These are phyloP conservation scores for Imleria badia DNA, from an alignment of 768 basidiomycete species.

Conservation along the genomic window DNA sequence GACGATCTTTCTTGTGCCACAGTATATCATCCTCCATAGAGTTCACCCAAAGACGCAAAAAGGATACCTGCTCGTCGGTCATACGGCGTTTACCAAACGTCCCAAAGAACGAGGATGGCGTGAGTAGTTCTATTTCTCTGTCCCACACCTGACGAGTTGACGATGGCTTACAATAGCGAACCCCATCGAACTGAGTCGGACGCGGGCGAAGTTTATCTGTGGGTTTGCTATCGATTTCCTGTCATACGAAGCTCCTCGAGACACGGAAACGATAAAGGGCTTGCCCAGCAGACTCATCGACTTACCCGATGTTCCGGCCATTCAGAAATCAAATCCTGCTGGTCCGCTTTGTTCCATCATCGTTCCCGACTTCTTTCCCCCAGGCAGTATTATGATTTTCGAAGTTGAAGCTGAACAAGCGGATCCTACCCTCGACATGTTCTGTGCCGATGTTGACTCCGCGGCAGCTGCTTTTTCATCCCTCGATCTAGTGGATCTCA, in stretches of 20 bases:
- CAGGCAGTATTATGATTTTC: constrained; percentile 93
- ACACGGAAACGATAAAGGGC: constrained; percentile 60
- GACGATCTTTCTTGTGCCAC: constrained; percentile 1
- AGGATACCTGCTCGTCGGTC: constrained; percentile 89
- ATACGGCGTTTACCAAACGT: constrained; percentile 87
- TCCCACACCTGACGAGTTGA: neutral
- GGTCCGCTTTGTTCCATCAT: constrained; percentile 75
- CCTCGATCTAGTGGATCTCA: constrained; percentile 85
- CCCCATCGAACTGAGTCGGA: constrained; percentile 80
- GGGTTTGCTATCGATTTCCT: constrained; percentile 73
- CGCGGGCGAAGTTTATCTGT: constrained; percentile 75
- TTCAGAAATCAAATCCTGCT: constrained; percentile 60
- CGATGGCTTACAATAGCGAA: constrained; percentile 50
- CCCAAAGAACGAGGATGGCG: constrained; percentile 78
- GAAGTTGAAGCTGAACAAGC: constrained; percentile 79
- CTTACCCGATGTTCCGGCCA: constrained; percentile 56
- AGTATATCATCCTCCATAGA: constrained; percentile 94
- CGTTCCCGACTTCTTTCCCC: constrained; percentile 91
- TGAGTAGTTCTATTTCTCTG: constrained; percentile 37
- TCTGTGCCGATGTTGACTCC: constrained; percentile 69
- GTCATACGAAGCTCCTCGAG: constrained; percentile 54
- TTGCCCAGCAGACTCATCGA: constrained; percentile 69
- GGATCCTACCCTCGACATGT: constrained; percentile 66
- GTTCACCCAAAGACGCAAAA: constrained; percentile 89
- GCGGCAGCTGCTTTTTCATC: constrained; percentile 71